A percentile compares a stretch with the other conserved stretches of the same genome.
These are phyloP conservation scores for Knoxdaviesia capensis DNA, from an alignment of 2,329 filamentous ascomycete genomes.

Conservation along the genomic window DNA sequence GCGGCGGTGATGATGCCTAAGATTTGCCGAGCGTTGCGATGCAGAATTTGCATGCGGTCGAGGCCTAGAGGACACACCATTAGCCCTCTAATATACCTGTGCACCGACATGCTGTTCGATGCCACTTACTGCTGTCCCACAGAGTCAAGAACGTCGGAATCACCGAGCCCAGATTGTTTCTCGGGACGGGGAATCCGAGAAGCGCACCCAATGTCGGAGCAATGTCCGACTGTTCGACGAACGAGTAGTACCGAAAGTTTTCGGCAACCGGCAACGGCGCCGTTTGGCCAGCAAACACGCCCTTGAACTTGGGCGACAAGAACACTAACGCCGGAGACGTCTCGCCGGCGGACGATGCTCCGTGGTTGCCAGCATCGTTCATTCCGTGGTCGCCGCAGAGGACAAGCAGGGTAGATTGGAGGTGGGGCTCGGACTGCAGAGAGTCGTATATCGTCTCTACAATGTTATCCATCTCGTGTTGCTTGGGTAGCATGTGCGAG, in stretches of 20 bases:
- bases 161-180: constrained; percentile 78
- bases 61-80: background rate
- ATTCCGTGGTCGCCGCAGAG: constrained; percentile 95
- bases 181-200: constrained; percentile 69
- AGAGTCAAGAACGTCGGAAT: constrained; percentile 61
- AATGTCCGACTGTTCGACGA: constrained; percentile 85
- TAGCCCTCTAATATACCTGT: background rate
- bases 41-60: constrained; percentile 15
- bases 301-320: constrained; percentile 61
- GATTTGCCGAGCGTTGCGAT: constrained; percentile 66
- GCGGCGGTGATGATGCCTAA: constrained; percentile 56
- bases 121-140: constrained; percentile 42
- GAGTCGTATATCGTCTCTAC: constrained; percentile 57
- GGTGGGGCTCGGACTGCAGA: constrained; percentile 49
- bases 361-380: constrained; percentile 96
- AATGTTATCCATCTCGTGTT: constrained; percentile 80
- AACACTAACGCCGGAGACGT: constrained; percentile 87
- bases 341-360: constrained; percentile 81
- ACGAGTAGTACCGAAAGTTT: constrained; percentile 68
- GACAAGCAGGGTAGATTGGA: constrained; percentile 63
- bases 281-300: constrained; percentile 21
- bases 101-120: background rate
- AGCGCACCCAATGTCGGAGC: constrained; percentile 75
- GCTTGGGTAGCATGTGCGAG: constrained; percentile 81
- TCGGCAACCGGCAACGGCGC: constrained; percentile 38